phyloP scores from a whole-genome alignment of 805 yeast genomes.

The Yamadazyma akitaensis region DNA sequence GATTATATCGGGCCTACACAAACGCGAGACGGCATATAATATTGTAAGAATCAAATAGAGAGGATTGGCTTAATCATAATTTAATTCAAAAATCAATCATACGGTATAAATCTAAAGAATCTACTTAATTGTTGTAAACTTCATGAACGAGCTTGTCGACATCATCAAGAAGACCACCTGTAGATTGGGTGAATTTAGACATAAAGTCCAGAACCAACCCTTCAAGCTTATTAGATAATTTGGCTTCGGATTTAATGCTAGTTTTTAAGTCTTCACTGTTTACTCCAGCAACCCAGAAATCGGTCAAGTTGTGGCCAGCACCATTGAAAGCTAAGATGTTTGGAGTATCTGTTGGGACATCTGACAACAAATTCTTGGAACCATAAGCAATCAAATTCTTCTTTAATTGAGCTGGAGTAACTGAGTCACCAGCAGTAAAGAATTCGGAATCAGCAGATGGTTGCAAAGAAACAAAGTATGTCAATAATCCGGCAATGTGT shows the following conservation, averaged over 20 bases:
- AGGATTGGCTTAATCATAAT: not conserved
- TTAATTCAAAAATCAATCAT: not conserved
- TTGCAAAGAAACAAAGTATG: conserved; percentile 84
- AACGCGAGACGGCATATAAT: too few species aligned
- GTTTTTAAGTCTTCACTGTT: not conserved
- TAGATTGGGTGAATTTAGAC: conserved; percentile 7
- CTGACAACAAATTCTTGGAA: conserved; percentile 55
- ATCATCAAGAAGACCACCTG: conserved; percentile 21
- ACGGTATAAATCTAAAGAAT: not conserved
- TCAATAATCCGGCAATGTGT: conserved; percentile 86
- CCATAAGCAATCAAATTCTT: conserved; percentile 69
- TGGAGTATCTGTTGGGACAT: conserved; percentile 72
- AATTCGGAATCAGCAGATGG: conserved; percentile 70
- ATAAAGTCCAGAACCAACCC: conserved; percentile 16
- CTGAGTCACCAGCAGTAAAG: conserved; percentile 48
- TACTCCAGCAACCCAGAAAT: conserved; percentile 49
- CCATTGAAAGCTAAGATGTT: conserved; percentile 77
- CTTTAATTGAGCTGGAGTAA: conserved; percentile 74
- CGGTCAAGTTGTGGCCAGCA: conserved; percentile 68
- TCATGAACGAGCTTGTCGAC: conserved; percentile 25
- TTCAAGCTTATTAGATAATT: conserved; percentile 18
- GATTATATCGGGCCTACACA: too few species aligned
- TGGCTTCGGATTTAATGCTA: not conserved
- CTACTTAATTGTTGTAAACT: conserved; percentile 15
- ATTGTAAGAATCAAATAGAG: not conserved